These are phyloP conservation scores for Physcomitrium patens DNA, from an alignment of 225 moss, liverwort and hornwort species.

Conservation along the genomic window DNA sequence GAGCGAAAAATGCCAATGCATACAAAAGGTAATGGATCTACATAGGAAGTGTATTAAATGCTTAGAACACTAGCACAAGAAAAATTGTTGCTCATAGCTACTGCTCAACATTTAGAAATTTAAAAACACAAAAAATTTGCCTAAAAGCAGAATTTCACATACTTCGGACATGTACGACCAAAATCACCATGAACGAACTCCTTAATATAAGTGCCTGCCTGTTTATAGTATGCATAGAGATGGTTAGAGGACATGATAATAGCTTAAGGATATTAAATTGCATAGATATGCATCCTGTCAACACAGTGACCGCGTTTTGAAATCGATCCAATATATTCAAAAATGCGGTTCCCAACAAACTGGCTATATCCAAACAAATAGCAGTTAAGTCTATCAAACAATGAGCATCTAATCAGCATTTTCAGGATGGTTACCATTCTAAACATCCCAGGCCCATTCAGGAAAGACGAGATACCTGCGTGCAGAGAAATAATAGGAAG, in stretches of 20 bases:
- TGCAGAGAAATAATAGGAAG: conserved; percentile 90
- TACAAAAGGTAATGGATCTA: conserved; percentile 2
- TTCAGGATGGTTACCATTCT: conserved; percentile 6
- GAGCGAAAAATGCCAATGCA: conserved; percentile 6
- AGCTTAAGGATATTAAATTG: conserved; percentile 14
- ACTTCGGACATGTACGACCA: conserved; percentile 94
- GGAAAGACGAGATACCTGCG: conserved; percentile 62
- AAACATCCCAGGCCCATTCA: background rate
- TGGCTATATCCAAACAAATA: background rate
- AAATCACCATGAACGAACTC: conserved; percentile 99
- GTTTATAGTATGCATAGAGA: conserved; percentile 17
- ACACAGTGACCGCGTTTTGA: conserved; percentile 11
- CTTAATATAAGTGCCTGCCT: conserved; percentile 98
- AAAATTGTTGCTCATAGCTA: background rate
- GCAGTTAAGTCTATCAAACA: background rate
- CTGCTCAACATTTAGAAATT: background rate
- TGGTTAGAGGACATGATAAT: conserved; percentile 28
- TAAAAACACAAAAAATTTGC: background rate
- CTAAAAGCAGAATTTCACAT: conserved; percentile 35
- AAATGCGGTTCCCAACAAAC: conserved; percentile 1
- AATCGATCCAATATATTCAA: conserved; percentile 17
- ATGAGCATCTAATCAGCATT: conserved; percentile 6
- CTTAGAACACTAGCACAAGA: conserved; percentile 8
- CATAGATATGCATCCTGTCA: background rate
- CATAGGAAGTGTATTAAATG: conserved; percentile 7